A percentile compares a stretch with the other conserved stretches of the same genome.
These are phyloP conservation scores for Tympanopsis confertula DNA, from an alignment of 2,329 filamentous ascomycete genomes.

Conservation along the genomic window DNA sequence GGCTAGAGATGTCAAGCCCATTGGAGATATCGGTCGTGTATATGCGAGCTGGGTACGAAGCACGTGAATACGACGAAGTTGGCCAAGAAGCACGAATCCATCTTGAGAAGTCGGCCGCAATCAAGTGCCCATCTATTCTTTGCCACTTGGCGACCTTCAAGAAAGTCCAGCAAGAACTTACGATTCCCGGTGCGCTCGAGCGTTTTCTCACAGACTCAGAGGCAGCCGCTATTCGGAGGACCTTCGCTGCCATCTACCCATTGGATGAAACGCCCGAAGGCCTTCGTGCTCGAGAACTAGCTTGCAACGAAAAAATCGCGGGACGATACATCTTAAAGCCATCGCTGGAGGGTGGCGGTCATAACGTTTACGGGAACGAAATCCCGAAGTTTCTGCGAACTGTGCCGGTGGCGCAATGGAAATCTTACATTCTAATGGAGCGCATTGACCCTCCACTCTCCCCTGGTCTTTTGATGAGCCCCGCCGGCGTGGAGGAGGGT, in stretches of 20 bases:
- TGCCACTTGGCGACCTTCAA: constrained; percentile 28
- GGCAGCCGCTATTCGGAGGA: constrained; percentile 13
- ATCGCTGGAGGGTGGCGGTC: constrained; percentile 27
- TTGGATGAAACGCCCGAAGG: constrained; percentile 18
- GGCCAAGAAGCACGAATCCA: constrained; percentile 16
- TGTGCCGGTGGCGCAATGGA: constrained; percentile 13
- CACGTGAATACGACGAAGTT: constrained; percentile 19
- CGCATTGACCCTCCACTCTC: constrained; percentile 19
- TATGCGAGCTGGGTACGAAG: constrained; percentile 27
- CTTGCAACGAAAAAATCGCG: constrained; percentile 9
- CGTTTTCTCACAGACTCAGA: constrained; percentile 17
- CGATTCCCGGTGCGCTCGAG: constrained; percentile 15
- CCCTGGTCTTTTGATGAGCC: constrained; percentile 19
- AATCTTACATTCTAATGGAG: constrained; percentile 25
- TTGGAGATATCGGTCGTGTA: constrained; percentile 29
- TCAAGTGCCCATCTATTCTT: constrained; percentile 29
- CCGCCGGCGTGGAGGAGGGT: constrained; percentile 16
- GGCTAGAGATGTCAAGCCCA: constrained; percentile 4
- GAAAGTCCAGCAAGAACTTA: constrained; percentile 26
- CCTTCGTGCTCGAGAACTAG: constrained; percentile 11
- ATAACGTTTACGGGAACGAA: constrained; percentile 25
- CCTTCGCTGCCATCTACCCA: constrained; percentile 22
- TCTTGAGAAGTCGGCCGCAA: constrained; percentile 24
- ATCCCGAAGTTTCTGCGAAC: constrained; percentile 19
- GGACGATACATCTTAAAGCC: constrained; percentile 26